phyloP scores from a whole-genome alignment of 176 grass and related monocot species.

The Paspalum notatum region DNA sequence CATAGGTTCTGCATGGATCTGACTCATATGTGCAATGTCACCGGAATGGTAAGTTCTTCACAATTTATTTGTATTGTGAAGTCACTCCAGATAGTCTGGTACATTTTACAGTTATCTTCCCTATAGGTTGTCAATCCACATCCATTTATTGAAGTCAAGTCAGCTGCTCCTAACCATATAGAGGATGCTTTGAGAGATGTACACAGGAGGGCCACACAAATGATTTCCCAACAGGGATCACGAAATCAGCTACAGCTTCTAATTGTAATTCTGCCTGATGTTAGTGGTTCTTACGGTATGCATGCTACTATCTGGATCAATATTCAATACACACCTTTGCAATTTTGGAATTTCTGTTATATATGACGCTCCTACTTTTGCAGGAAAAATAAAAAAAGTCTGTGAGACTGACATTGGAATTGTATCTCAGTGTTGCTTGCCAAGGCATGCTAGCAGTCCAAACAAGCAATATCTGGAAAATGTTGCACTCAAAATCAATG shows the following conservation, averaged over 20 bases:
- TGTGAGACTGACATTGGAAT: conserved; percentile 83
- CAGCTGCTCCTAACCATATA: conserved; percentile 37
- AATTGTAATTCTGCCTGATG: conserved; percentile 70
- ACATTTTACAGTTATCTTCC: neutral
- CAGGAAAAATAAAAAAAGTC: conserved; percentile 73
- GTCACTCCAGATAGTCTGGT: neutral
- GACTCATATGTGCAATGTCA: conserved; percentile 64
- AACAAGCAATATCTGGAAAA: conserved; percentile 85
- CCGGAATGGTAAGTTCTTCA: conserved; percentile 65
- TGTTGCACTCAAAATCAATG: conserved; percentile 85
- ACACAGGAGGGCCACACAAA: conserved; percentile 29
- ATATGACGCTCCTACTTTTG: conserved; percentile 9
- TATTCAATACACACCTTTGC: neutral
- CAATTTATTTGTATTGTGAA: neutral
- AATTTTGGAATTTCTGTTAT: neutral
- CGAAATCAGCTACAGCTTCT: conserved; percentile 56
- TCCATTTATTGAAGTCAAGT: conserved; percentile 43
- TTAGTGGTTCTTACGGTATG: conserved; percentile 69
- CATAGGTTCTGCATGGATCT: conserved; percentile 58
- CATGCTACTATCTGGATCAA: neutral
- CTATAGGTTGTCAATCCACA: conserved; percentile 55
- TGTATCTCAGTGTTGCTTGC: conserved; percentile 78
- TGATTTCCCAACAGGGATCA: neutral
- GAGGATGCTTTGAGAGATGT: conserved; percentile 64
- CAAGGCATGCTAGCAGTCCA: conserved; percentile 56